Percentiles rank a stretch among this genome's conserved stretches.
These are phyloP conservation scores for Salix suchowensis DNA, from an alignment of 345 rosid species.

Conservation along the genomic window DNA sequence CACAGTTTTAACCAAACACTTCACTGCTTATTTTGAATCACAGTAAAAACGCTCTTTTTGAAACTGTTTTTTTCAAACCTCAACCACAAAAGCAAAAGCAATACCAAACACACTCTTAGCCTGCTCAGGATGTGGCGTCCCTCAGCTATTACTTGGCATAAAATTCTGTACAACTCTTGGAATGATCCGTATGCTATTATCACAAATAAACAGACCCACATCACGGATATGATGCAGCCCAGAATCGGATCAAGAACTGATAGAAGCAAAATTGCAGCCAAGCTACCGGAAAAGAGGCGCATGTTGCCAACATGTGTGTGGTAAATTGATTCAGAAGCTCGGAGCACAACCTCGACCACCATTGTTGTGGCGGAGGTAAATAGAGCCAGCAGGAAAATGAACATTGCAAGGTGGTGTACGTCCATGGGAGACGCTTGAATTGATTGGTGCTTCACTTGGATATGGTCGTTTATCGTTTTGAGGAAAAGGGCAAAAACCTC, in stretches of 20 bases:
- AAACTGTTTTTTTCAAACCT: too few species aligned
- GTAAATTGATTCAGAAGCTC: neutral
- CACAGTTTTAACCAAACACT: too few species aligned
- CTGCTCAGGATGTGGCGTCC: too few species aligned
- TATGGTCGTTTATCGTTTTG: too few species aligned
- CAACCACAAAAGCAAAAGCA: too few species aligned
- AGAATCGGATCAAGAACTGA: neutral
- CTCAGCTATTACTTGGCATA: too few species aligned
- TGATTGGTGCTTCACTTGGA: conserved; percentile 1
- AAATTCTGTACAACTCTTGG: neutral
- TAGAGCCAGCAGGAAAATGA: neutral
- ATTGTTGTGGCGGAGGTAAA: neutral
- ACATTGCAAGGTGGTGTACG: neutral
- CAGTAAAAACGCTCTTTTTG: too few species aligned
- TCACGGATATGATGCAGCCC: neutral
- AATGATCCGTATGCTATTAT: neutral
- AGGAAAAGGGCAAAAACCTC: neutral
- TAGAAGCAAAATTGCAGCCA: neutral
- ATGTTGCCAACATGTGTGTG: neutral
- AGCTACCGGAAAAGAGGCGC: neutral
- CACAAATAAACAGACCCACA: neutral
- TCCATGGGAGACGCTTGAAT: neutral
- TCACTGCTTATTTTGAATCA: too few species aligned
- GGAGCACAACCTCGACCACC: neutral
- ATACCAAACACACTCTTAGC: too few species aligned